Base-by-base conservation (phyloP, 495 filamentous ascomycete genomes). In the Penicillium bovifimosum region DNA sequence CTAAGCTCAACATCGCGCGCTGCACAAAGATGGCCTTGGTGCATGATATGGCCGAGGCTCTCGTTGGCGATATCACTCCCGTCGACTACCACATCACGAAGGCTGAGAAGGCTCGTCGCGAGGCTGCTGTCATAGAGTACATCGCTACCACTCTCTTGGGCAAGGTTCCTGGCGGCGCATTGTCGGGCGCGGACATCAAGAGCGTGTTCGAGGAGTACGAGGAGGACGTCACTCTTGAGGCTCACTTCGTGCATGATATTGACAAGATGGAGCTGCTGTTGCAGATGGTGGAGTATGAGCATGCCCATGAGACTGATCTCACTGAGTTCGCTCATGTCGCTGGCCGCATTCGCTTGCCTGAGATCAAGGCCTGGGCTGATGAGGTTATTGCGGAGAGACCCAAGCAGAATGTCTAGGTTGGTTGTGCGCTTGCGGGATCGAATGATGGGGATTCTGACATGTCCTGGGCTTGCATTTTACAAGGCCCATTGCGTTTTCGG, bases 211-310 rank as follows among this genome's bases (percentile, higher is more conserved):
- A 91, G 58, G 93, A 98, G 66, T 98, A 98, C 67, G 93, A 98
- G 70, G 86, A 87, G 34, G 83, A 82, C 6, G 70, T 83, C 70
- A 96, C 93, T 26, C 69, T 82, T 33, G 91, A 97, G 69, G 85
- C 86, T 47, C 72, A 82, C 53, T 98, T 90, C 55, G 95, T 98
- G 13, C 93, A 98, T 62, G 93, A 97, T 72, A 81, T 98, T 49
- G 93, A 98, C 68, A 96, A 96, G 78, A 84, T 97, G 66, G 93
- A 98, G 73, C 72, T 98, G 33, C 67, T 98, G 40, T 69, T 93
- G 65, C 93, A 98, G 74, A 96, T 96, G 86, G 76, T 96, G 17
- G 93, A 98, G 67, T 98, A 98, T 65, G 93, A 98, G 80, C 88
- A 86, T 59, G 72, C 76, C 10, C 70, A 80, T 26, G 66, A 84